Base-by-base conservation (phyloP, 2,329 filamentous ascomycete species). In the Hypoxylon sp. region DNA sequence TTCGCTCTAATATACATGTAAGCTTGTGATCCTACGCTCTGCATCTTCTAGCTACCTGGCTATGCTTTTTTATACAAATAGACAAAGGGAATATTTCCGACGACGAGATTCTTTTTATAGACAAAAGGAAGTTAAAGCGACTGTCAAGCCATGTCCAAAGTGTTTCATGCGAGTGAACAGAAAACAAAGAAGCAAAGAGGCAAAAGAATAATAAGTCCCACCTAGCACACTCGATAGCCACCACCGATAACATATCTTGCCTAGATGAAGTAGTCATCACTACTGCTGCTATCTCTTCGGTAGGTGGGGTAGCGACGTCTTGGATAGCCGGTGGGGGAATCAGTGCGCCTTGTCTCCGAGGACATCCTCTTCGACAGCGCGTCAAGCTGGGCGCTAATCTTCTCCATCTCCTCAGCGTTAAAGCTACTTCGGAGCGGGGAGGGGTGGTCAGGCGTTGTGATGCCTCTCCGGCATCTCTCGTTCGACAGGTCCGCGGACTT, bases 371-470 rank as follows among this genome's bases (percentile, higher is more conserved):
- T n/a, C 17, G 17, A 2, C 50, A 46, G 46, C 13, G 4, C 22
- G 3, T 49, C 27, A 25, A 64, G 42, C n/a, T 44, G n/a, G 2
- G 44, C 42, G 6, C 30, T 33, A 11, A 71, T 25, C 31, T 58
- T 42, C 1, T 25, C 55, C 27, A 67, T 56, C 6, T 73, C 63
- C 1, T 58, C 58, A 8, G 62, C 31, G 3, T 53, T 51, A 57
- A 63, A 69, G 31, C 61, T 74, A 11, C 59, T 22, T 7, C 68
- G 48, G 1, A 72, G 49, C 1, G 69, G 59, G 3, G 71, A 70
- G 2, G 44, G 44, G 2, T 50, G 2, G 0, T 31, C 25, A 0
- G 71, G 63, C 6, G 57, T 40, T 1, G 57, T 56, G n/a, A 25
- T 35, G 17, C 55, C 20, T 7, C 11, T 22, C 7, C 27, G 67